Evolutionary conservation across 2,329 filamentous ascomycete genomes (phyloP).

Genomic region (Penicillium decumbens): DNA sequence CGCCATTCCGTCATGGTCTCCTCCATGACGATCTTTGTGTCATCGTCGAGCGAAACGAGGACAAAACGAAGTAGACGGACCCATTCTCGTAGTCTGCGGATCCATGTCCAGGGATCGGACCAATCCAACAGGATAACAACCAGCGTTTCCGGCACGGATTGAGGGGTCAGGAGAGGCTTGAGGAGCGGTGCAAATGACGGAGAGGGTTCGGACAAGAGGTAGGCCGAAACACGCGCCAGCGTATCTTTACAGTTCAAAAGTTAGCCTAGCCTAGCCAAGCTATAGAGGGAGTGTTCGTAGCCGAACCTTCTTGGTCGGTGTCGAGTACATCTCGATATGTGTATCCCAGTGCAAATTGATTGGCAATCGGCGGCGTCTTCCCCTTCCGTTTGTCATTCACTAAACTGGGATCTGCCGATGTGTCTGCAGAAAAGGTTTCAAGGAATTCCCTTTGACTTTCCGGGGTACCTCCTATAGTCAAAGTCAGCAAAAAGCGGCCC

Average conservation of each 20-base stretch:
- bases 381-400: slow-evolving; percentile 46
- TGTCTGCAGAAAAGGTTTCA: slow-evolving; percentile 51
- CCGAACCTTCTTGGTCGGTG: slow-evolving; percentile 80
- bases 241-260: slow-evolving; percentile 59
- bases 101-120: slow-evolving; percentile 89
- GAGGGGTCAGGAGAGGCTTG: slow-evolving; percentile 75
- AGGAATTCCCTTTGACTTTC: slow-evolving; percentile 82
- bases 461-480: slow-evolving; percentile 65
- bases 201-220: slow-evolving; percentile 81
- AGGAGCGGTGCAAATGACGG: slow-evolving; percentile 77
- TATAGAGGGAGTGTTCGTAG: background rate
- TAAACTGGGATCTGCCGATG: slow-evolving; percentile 36
- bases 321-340: slow-evolving; percentile 94
- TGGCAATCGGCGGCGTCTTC: slow-evolving; percentile 74
- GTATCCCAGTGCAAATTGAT: slow-evolving; percentile 87
- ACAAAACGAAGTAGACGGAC: slow-evolving; percentile 76
- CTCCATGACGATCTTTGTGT: slow-evolving; percentile 78
- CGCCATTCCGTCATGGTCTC: slow-evolving; percentile 78
- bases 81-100: slow-evolving; percentile 85
- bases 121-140: slow-evolving; percentile 92
- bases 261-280: slow-evolving; percentile 3
- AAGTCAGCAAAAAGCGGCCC: slow-evolving; percentile 19
- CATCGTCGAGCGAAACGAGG: slow-evolving; percentile 65
- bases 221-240: slow-evolving; percentile 80
- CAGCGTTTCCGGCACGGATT: slow-evolving; percentile 78